These are phyloP conservation scores for Botrytis sinoallii DNA, from an alignment of 2,329 filamentous ascomycete genomes.

Conservation along the genomic window DNA sequence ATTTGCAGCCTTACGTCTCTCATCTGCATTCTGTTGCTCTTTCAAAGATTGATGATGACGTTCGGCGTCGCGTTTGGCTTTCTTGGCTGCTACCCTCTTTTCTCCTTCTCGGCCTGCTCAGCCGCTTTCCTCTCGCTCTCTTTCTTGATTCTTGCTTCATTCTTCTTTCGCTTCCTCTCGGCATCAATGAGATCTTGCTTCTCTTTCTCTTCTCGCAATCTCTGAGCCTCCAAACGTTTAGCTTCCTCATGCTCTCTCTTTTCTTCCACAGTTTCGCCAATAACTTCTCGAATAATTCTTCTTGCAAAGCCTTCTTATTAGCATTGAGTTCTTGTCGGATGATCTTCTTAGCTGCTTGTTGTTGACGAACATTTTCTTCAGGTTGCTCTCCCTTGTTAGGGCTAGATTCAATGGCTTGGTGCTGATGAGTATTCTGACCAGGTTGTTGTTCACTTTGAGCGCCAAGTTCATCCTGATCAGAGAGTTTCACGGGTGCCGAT, in stretches of 20 bases:
- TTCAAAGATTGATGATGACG: slow-evolving; percentile 13
- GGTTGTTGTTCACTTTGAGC: neutral
- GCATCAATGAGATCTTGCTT: neutral
- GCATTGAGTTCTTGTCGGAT: slow-evolving; percentile 22
- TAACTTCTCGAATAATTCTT: slow-evolving; percentile 27
- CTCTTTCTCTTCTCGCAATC: neutral
- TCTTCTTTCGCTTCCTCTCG: neutral
- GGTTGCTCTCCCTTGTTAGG: neutral
- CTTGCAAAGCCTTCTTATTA: slow-evolving; percentile 18
- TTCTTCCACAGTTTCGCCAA: slow-evolving; percentile 22
- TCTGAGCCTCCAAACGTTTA: slow-evolving; percentile 6
- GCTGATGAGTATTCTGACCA: neutral
- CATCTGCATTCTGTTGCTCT: neutral
- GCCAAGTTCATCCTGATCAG: neutral
- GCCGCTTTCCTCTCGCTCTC: slow-evolving; percentile 8
- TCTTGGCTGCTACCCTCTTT: slow-evolving; percentile 15
- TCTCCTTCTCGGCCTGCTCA: slow-evolving; percentile 19
- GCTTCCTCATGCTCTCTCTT: neutral
- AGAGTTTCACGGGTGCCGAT: neutral
- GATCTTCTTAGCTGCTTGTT: slow-evolving; percentile 24
- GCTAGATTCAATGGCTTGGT: neutral
- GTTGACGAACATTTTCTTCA: slow-evolving; percentile 15
- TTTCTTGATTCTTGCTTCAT: slow-evolving; percentile 16
- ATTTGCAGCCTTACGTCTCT: slow-evolving; percentile 18
- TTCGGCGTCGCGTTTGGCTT: slow-evolving; percentile 20